Percentiles rank a stretch among this genome's conserved stretches.
Evolutionary conservation across 2,329 filamentous ascomycete species (phyloP).

Genomic region (Blastomyces silverae): DNA sequence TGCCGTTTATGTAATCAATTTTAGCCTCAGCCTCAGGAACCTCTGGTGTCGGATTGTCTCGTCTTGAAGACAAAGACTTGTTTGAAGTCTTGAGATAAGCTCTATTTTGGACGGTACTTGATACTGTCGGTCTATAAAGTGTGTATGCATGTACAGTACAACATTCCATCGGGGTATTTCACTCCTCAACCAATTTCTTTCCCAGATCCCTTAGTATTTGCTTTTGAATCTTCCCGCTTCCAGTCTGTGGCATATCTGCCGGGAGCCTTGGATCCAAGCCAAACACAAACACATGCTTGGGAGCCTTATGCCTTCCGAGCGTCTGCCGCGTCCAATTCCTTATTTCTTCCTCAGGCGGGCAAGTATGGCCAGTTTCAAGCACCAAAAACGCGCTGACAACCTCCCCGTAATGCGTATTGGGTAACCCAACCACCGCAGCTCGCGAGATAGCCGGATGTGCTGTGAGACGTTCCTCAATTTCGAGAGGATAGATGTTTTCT

Average conservation of each 20-base stretch:
- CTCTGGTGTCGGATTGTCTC: not conserved
- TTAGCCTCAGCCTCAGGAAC: not conserved
- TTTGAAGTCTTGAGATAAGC: not conserved
- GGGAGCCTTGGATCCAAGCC: slow-evolving; percentile 51
- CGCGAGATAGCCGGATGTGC: slow-evolving; percentile 55
- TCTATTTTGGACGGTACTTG: not conserved
- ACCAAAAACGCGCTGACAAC: slow-evolving; percentile 60
- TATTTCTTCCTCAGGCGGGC: slow-evolving; percentile 50
- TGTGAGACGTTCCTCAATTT: slow-evolving; percentile 67
- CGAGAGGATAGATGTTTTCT: slow-evolving; percentile 66
- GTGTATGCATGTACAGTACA: not conserved
- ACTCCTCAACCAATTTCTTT: slow-evolving; percentile 36
- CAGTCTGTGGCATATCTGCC: slow-evolving; percentile 55
- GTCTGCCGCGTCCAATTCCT: slow-evolving; percentile 56
- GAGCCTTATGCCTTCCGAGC: slow-evolving; percentile 62
- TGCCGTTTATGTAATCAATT: not conserved
- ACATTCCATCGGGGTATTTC: slow-evolving; percentile 2
- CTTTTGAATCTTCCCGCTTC: slow-evolving; percentile 65
- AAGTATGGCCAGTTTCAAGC: slow-evolving; percentile 27
- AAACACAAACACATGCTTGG: slow-evolving; percentile 68
- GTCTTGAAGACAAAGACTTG: not conserved
- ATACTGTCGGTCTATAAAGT: not conserved
- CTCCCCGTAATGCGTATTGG: slow-evolving; percentile 65
- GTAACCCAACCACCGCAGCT: slow-evolving; percentile 64
- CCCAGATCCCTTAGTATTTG: slow-evolving; percentile 48